Evolutionary conservation across 257 asterid species (phyloP).

Genomic region (Leonotis leonurus): DNA sequence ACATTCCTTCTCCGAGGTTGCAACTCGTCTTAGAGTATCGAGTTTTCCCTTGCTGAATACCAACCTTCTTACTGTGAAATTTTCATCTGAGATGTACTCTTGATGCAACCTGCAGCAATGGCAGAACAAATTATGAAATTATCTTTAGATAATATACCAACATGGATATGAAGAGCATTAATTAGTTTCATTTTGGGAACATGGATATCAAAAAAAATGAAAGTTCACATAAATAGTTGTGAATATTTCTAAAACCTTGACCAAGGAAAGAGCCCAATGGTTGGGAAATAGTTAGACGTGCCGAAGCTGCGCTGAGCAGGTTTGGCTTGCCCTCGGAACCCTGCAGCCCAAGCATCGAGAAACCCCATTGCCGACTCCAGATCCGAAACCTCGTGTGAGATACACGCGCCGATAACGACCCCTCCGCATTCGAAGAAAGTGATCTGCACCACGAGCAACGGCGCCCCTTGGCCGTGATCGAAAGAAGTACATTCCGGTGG

Average conservation of each 20-base stretch:
- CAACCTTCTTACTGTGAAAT: not conserved
- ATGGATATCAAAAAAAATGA: too few relatives aligned
- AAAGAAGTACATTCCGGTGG: not conserved
- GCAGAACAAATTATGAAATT: too few relatives aligned
- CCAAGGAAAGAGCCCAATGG: conserved; percentile 10
- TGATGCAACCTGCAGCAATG: not conserved
- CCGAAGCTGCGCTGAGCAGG: not conserved
- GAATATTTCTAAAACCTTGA: not conserved
- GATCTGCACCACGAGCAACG: conserved; percentile 5
- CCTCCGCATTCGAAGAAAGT: conserved; percentile 35
- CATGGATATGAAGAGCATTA: too few relatives aligned
- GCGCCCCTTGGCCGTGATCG: not conserved
- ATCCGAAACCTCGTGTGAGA: conserved; percentile 30
- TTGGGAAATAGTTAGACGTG: conserved; percentile 19
- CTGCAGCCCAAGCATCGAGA: conserved; percentile 35
- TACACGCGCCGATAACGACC: conserved; percentile 18
- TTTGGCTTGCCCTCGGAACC: not conserved
- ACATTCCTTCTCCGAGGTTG: not conserved
- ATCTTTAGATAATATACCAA: too few relatives aligned
- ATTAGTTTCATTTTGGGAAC: too few relatives aligned
- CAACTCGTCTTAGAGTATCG: not conserved
- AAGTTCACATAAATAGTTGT: too few relatives aligned
- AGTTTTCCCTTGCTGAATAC: conserved; percentile 30
- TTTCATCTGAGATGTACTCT: not conserved
- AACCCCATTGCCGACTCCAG: conserved; percentile 22